phyloP scores from a whole-genome alignment of 176 grass and related monocot species.

The Panicum miliaceum region DNA sequence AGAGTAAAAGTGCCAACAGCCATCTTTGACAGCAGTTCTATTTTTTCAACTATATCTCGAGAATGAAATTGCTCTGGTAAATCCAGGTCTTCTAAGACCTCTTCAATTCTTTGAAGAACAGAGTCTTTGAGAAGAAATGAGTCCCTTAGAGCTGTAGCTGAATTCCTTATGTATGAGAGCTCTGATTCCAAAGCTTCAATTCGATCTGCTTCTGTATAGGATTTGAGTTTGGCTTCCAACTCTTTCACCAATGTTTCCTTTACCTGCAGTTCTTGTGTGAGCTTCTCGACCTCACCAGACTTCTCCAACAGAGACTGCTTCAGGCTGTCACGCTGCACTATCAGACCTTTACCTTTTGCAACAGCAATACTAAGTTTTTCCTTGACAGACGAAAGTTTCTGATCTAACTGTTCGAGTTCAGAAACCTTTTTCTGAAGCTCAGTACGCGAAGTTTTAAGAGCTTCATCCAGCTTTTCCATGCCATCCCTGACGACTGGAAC shows the following conservation, averaged over 20 bases:
- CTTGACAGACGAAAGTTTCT: slow-evolving; percentile 82
- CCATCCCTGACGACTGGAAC: slow-evolving; percentile 67
- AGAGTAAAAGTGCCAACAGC: slow-evolving; percentile 52
- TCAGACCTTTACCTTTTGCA: slow-evolving; percentile 94
- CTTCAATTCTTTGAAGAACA: slow-evolving; percentile 96
- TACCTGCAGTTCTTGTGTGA: slow-evolving; percentile 61
- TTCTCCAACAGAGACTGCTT: slow-evolving; percentile 92
- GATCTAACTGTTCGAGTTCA: slow-evolving; percentile 85
- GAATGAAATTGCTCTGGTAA: slow-evolving; percentile 93
- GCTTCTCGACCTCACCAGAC: slow-evolving; percentile 75
- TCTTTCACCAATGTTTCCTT: slow-evolving; percentile 76
- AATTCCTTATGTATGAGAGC: slow-evolving; percentile 92
- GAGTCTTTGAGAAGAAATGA: slow-evolving; percentile 97
- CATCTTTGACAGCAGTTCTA: slow-evolving; percentile 87
- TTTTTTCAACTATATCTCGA: slow-evolving; percentile 89
- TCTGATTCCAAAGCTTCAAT: slow-evolving; percentile 99
- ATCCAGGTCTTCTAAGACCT: slow-evolving; percentile 95
- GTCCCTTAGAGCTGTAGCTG: slow-evolving; percentile 91
- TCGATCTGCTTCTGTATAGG: slow-evolving; percentile 84
- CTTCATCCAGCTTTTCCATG: slow-evolving; percentile 58
- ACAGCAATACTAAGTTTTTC: slow-evolving; percentile 97
- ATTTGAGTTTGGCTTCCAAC: slow-evolving; percentile 80
- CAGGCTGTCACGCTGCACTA: slow-evolving; percentile 87
- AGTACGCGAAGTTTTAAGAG: slow-evolving; percentile 50
- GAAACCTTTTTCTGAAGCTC: slow-evolving; percentile 69